phyloP scores from a whole-genome alignment of 2,329 filamentous ascomycete genomes.

The Epichloe aotearoae region DNA sequence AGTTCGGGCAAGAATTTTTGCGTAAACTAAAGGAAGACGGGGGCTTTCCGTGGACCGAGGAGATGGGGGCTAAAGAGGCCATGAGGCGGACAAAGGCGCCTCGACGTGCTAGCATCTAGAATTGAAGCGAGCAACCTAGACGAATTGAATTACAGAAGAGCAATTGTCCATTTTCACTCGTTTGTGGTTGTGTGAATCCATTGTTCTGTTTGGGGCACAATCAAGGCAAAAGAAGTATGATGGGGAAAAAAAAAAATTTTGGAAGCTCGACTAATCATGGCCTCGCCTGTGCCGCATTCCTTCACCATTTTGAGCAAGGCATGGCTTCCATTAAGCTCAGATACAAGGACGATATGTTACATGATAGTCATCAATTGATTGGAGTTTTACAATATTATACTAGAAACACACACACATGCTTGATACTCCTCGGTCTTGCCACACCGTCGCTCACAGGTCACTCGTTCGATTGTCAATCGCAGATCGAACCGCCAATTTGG shows the following conservation, averaged over 20 bases:
- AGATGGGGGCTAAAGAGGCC: constrained; percentile 65
- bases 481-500: background rate
- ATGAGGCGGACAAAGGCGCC: constrained; percentile 69
- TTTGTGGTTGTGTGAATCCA: no score
- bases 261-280: no score
- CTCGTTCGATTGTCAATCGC: background rate
- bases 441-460: background rate
- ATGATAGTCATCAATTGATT: constrained; percentile 1
- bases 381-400: constrained; percentile 3
- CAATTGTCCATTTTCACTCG: no score
- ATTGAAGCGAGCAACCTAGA: background rate
- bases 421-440: background rate
- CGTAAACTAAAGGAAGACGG: constrained; percentile 66
- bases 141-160: background rate
- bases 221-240: no score
- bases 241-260: no score
- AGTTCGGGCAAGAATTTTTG: constrained; percentile 71
- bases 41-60: constrained; percentile 53
- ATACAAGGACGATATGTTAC: background rate
- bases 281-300: no score
- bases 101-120: constrained; percentile 60
- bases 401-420: constrained; percentile 1
- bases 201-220: no score
- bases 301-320: no score
- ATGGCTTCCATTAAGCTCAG: no score